Evolutionary conservation across 129 eudicot genomes (phyloP).

Genomic region (Helianthus tuberosus): DNA sequence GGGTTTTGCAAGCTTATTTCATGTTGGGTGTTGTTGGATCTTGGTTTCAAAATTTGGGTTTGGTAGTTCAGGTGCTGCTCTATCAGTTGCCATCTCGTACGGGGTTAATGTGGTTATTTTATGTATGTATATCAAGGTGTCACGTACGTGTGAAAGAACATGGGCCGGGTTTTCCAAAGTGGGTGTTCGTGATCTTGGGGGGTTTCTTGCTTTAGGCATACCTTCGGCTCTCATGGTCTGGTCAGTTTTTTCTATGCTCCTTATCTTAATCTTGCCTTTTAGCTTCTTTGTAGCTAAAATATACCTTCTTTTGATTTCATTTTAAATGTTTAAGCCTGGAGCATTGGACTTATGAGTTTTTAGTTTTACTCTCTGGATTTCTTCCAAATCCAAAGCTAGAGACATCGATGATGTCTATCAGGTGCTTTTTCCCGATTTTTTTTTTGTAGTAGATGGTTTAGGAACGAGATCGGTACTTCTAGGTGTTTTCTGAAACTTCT

Average conservation of each 20-base stretch:
- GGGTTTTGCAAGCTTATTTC: conserved; percentile 39
- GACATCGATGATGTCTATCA: conserved; percentile 44
- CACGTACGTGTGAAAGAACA: conserved; percentile 39
- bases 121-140: conserved; percentile 42
- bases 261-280: neutral
- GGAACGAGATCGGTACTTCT: too few relatives aligned
- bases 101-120: conserved; percentile 45
- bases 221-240: conserved; percentile 61
- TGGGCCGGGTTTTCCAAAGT: conserved; percentile 52
- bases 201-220: conserved; percentile 43
- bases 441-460: too few relatives aligned
- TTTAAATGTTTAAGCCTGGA: conserved; percentile 27
- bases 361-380: conserved; percentile 34
- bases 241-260: conserved; percentile 31
- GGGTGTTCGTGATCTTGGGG: conserved; percentile 31
- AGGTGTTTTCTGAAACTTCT: too few relatives aligned
- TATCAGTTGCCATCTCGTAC: conserved; percentile 45
- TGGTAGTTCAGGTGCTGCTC: conserved; percentile 51
- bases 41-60: conserved; percentile 46
- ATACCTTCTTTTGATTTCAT: conserved; percentile 16
- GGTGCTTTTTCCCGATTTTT: conserved; percentile 23
- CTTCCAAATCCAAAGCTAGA: conserved; percentile 46
- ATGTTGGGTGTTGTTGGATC: conserved; percentile 40
- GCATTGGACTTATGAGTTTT: conserved; percentile 38
- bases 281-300: neutral